A percentile compares a stretch with the other conserved stretches of the same genome.
phyloP scores from a whole-genome alignment of 2,329 filamentous ascomycete genomes.

The Exophiala calicioides region DNA sequence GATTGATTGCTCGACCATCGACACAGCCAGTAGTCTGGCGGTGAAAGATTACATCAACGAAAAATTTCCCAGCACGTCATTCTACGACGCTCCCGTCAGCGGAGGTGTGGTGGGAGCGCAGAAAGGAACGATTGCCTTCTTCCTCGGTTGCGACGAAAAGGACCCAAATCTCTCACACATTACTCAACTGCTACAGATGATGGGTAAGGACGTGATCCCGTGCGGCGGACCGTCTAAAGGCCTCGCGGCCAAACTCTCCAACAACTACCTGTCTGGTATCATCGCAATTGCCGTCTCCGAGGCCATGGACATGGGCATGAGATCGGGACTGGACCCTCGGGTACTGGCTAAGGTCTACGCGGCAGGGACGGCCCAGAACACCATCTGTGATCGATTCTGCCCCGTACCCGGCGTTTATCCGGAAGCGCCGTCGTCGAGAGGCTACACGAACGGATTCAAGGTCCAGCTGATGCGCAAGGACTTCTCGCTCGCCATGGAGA shows the following conservation, averaged over 20 bases:
- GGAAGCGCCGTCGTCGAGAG: slow-evolving; percentile 51
- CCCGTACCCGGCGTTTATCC: slow-evolving; percentile 54
- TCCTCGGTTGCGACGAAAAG: slow-evolving; percentile 53
- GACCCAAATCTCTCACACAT: slow-evolving; percentile 49
- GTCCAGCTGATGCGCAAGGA: slow-evolving; percentile 64
- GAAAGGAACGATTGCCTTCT: slow-evolving; percentile 56
- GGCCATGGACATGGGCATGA: slow-evolving; percentile 63
- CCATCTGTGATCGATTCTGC: slow-evolving; percentile 54
- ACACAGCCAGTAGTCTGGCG: slow-evolving; percentile 46
- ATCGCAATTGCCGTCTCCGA: slow-evolving; percentile 61
- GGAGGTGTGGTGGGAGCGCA: slow-evolving; percentile 55
- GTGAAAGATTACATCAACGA: slow-evolving; percentile 25
- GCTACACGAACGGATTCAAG: slow-evolving; percentile 58
- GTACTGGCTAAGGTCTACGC: slow-evolving; percentile 55
- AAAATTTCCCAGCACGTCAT: slow-evolving; percentile 38
- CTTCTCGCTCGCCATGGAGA: slow-evolving; percentile 56
- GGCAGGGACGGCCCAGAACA: slow-evolving; percentile 54
- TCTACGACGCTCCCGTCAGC: slow-evolving; percentile 57
- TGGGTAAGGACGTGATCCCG: slow-evolving; percentile 56
- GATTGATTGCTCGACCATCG: slow-evolving; percentile 59
- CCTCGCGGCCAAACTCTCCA: slow-evolving; percentile 61
- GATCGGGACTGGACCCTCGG: slow-evolving; percentile 56
- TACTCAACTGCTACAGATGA: slow-evolving; percentile 48
- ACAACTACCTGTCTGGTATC: slow-evolving; percentile 62
- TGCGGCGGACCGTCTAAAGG: slow-evolving; percentile 60